Conservation (phyloP, 345 rosid genomes). For the Odontarrhena argentea region DNA sequence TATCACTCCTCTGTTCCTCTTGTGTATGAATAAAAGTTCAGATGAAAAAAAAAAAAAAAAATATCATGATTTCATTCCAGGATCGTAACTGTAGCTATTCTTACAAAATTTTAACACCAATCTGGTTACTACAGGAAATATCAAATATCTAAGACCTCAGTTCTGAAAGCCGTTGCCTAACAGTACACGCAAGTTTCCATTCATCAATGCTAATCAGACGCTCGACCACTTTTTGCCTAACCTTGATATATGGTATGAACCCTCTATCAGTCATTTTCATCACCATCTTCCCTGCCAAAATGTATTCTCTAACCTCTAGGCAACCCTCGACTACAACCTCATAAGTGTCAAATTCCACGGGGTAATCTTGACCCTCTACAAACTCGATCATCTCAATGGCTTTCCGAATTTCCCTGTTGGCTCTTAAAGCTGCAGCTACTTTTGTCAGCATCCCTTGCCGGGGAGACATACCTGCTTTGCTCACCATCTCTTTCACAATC, state of each 20-base stretch:
- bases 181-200: slow-evolving; percentile 63
- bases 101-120: slow-evolving; percentile 37
- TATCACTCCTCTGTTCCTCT: too few relatives aligned
- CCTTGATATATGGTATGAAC: slow-evolving; percentile 73
- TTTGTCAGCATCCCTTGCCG: slow-evolving; percentile 61
- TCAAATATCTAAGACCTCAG: slow-evolving; percentile 54
- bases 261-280: slow-evolving; percentile 74
- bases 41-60: slow-evolving; percentile 16
- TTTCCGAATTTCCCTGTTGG: slow-evolving; percentile 63
- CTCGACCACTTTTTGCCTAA: slow-evolving; percentile 73
- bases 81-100: slow-evolving; percentile 24
- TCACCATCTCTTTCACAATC: slow-evolving; percentile 75
- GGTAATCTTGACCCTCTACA: slow-evolving; percentile 58
- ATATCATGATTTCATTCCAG: slow-evolving; percentile 19
- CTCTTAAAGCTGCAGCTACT: slow-evolving; percentile 60
- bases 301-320: slow-evolving; percentile 57
- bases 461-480: slow-evolving; percentile 60
- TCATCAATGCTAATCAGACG: slow-evolving; percentile 60
- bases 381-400: slow-evolving; percentile 73
- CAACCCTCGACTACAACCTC: slow-evolving; percentile 70
- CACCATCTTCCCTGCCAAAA: slow-evolving; percentile 74
- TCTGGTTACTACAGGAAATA: slow-evolving; percentile 18
- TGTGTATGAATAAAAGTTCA: too few relatives aligned
- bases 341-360: slow-evolving; percentile 67
- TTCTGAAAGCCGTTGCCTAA: slow-evolving; percentile 68